Percentiles rank a stretch among this genome's conserved stretches.
phyloP scores from a whole-genome alignment of 1,284 basidiomycete species.

The Marasmius tenuissimus region DNA sequence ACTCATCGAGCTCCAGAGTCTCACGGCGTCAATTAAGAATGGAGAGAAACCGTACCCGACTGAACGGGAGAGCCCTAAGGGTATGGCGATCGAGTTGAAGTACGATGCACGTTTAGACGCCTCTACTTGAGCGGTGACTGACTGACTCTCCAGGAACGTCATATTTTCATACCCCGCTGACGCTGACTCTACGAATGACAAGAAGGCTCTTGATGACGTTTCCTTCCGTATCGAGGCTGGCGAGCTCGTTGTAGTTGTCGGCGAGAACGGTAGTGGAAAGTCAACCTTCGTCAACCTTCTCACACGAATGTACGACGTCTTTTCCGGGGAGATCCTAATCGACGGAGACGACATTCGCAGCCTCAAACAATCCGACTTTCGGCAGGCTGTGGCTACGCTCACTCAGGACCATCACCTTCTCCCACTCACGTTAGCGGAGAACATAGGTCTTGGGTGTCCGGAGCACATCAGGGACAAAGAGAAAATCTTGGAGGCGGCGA shows the following conservation, averaged over 20 bases:
- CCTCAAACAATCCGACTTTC: conserved; percentile 35
- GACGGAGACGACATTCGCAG: conserved; percentile 35
- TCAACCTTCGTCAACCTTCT: conserved; percentile 44
- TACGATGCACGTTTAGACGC: not conserved
- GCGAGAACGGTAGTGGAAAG: conserved; percentile 41
- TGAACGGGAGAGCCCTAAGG: not conserved
- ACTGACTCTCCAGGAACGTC: not conserved
- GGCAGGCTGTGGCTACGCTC: conserved; percentile 37
- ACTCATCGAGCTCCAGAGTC: not conserved
- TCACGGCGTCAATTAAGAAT: not conserved
- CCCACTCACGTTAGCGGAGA: conserved; percentile 43
- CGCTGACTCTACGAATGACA: not conserved
- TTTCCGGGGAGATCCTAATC: conserved; percentile 38
- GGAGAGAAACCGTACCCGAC: not conserved
- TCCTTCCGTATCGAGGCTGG: conserved; percentile 1
- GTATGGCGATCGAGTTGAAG: conserved; percentile 2
- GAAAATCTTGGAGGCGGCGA: conserved; percentile 33
- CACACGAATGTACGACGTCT: conserved; percentile 41
- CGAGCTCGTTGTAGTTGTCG: conserved; percentile 41
- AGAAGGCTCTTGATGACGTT: conserved; percentile 1
- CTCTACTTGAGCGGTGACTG: not conserved
- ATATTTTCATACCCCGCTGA: not conserved
- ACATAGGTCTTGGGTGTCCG: conserved; percentile 44
- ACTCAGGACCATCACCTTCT: conserved; percentile 44
- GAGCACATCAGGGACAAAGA: conserved; percentile 24